These are phyloP conservation scores for Lactarius indigo DNA, from an alignment of 768 basidiomycete species.

Conservation along the genomic window DNA sequence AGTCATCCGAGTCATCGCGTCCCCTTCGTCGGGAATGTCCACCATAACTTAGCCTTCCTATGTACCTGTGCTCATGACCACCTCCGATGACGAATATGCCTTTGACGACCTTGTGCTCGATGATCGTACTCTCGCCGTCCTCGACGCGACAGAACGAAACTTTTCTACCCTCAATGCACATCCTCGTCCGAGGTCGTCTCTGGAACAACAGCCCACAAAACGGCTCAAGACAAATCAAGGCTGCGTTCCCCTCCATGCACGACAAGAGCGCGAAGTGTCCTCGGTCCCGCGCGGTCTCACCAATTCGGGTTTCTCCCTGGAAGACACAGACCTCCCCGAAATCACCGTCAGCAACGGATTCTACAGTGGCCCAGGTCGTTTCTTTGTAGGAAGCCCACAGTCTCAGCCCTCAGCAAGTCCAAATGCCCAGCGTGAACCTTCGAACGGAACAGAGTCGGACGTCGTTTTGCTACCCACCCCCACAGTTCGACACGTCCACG, in stretches of 20 bases:
- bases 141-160: constrained; percentile 24
- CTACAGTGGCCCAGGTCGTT: constrained; percentile 20
- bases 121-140: constrained; percentile 20
- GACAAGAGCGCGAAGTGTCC: background rate
- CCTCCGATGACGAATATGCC: constrained; percentile 25
- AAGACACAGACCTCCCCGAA: constrained; percentile 24
- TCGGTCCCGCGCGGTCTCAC: background rate
- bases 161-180: background rate
- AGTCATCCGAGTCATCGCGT: background rate
- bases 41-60: background rate
- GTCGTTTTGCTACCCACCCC: background rate
- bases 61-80: constrained; percentile 8
- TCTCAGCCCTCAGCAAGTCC: constrained; percentile 13
- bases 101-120: constrained; percentile 26
- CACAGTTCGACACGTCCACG: background rate
- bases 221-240: constrained; percentile 21
- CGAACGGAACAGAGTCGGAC: background rate
- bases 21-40: background rate
- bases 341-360: constrained; percentile 23
- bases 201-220: constrained; percentile 19
- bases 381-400: constrained; percentile 11
- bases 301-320: constrained; percentile 11
- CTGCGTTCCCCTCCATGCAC: constrained; percentile 12
- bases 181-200: constrained; percentile 14
- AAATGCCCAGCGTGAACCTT: background rate